A percentile compares a stretch with the other conserved stretches of the same genome.
phyloP scores from a whole-genome alignment of 2,329 filamentous ascomycete species.

The Hymenoscyphus linearis region DNA sequence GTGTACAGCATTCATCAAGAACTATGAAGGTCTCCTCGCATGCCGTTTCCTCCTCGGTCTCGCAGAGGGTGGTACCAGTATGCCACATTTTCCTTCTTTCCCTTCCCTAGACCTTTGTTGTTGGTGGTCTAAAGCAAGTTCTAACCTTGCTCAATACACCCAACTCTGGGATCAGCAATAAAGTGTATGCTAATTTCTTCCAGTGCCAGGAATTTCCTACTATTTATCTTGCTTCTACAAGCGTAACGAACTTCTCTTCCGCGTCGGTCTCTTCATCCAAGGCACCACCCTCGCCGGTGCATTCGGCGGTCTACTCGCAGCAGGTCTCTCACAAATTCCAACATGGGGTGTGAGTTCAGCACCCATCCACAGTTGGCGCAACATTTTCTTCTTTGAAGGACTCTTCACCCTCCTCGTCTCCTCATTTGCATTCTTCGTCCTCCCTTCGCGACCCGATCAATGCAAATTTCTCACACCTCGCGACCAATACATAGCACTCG shows the following conservation, averaged over 20 bases:
- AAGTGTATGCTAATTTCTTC: too few species aligned
- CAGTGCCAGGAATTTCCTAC: conserved; percentile 34
- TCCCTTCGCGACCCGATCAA: conserved; percentile 36
- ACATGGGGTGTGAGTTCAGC: conserved; percentile 32
- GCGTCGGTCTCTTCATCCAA: conserved; percentile 80
- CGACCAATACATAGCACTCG: conserved; percentile 38
- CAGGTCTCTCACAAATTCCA: conserved; percentile 33
- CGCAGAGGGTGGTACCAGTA: conserved; percentile 46
- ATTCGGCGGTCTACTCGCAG: conserved; percentile 67
- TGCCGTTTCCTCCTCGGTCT: conserved; percentile 44
- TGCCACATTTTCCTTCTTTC: too few species aligned
- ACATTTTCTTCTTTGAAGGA: conserved; percentile 53
- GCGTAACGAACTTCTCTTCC: conserved; percentile 68
- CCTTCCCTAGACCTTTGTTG: too few species aligned
- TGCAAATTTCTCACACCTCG: conserved; percentile 38
- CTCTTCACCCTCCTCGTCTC: conserved; percentile 36
- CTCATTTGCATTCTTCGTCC: conserved; percentile 37
- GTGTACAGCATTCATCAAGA: conserved; percentile 40
- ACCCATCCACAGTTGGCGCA: conserved; percentile 75
- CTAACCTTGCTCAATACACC: too few species aligned
- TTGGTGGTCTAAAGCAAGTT: too few species aligned
- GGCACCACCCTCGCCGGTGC: conserved; percentile 75
- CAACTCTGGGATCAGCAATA: too few species aligned
- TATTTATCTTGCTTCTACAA: conserved; percentile 60
- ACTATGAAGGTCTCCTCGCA: conserved; percentile 38